Evolutionary conservation across 257 asterid species (phyloP), one percentile per base, ranked within the genome.

Genomic region (Nicotiana benthamiana): DNA sequence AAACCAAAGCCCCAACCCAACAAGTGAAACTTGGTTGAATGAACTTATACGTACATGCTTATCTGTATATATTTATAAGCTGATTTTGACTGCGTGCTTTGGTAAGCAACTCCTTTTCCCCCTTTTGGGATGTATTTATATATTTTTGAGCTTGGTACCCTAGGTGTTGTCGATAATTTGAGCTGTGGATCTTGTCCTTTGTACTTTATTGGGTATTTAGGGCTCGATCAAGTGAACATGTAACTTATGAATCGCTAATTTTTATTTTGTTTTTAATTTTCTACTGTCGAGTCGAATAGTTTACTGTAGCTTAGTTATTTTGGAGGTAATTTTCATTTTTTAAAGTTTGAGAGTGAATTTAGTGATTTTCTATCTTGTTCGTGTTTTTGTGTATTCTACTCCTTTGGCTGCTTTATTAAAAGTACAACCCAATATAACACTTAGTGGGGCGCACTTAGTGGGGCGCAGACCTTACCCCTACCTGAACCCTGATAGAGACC

Each of bases 171-270:
- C 5, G 34, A 34, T 46, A 48, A 52, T 54, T 75, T 57, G 63
- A 81, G 83, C 80, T 63, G 22, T 59, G 83, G 89, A 83, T 86
- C 85, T 64, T 72, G 51, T 60, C 53, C 1, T 32, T 76, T 75
- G 12, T 36, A 51, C 20, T 83, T 17, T 67, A 9, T 56, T 28
- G 16, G 28, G 10, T 20, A 70, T 83, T 83, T 70, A 59, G 63
- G 76, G 77, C 20, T 54, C 43, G 86, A 86, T 83, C 88, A 78
- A 83, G 82, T 85, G 79, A 64, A 17, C 24, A 79, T 48, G 74
- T 30, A 65, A 32, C 32, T 28, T 30, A 51, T 65, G 24, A 28
- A 65, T 65, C 12, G 8, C 24, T 30, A 4, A 17, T 15, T 68
- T 22, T 26, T 72, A 12, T 2, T 22, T 43, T 40, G 48, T 40